Evolutionary conservation across 495 filamentous ascomycete genomes (phyloP).

Genomic region (Hypoxylon trugodes): DNA sequence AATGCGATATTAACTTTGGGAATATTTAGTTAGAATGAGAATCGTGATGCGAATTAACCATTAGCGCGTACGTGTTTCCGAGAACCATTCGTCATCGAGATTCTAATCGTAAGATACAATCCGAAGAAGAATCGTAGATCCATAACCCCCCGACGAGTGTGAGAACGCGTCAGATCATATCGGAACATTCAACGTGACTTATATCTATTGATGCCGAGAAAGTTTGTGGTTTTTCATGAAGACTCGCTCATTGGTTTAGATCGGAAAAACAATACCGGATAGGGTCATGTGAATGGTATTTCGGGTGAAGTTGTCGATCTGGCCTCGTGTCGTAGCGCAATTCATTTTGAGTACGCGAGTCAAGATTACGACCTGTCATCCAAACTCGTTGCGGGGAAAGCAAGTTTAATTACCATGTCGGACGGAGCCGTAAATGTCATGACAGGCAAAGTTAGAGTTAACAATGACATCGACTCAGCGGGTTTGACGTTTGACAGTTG

Average conservation of each 20-base stretch:
- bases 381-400: slow-evolving; percentile 9
- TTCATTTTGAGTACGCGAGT: slow-evolving; percentile 2
- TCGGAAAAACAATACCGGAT: not conserved
- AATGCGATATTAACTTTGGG: too few species aligned
- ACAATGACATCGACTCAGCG: slow-evolving; percentile 22
- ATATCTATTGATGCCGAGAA: too few species aligned
- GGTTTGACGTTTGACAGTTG: not conserved
- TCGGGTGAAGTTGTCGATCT: slow-evolving; percentile 18
- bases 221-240: too few species aligned
- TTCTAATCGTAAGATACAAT: too few species aligned
- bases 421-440: slow-evolving; percentile 27
- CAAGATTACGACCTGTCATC: slow-evolving; percentile 31
- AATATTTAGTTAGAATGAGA: too few species aligned
- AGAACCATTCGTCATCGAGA: too few species aligned
- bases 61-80: too few species aligned
- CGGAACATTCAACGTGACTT: too few species aligned
- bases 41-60: too few species aligned
- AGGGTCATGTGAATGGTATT: slow-evolving; percentile 13
- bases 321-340: not conserved
- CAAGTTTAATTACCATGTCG: slow-evolving; percentile 19
- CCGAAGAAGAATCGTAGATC: too few species aligned
- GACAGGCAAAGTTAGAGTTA: slow-evolving; percentile 29
- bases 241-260: slow-evolving; percentile 12
- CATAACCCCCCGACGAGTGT: too few species aligned
- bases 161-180: too few species aligned